These are phyloP conservation scores for Larix kaempferi DNA, from an alignment of 75 land plant genomes.

Conservation along the genomic window DNA sequence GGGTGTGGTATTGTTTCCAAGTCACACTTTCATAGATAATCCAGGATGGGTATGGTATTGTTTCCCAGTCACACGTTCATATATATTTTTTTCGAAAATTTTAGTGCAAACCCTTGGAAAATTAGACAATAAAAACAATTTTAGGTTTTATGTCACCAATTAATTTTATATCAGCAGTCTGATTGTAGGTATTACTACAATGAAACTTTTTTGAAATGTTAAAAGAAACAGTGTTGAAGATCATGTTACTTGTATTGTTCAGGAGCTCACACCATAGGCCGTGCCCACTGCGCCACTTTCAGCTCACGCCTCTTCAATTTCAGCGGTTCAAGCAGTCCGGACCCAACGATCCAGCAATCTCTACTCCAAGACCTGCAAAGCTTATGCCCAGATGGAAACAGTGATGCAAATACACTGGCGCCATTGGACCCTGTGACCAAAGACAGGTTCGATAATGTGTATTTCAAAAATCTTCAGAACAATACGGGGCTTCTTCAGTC, in stretches of 20 bases:
- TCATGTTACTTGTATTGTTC: background rate
- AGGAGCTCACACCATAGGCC: slow-evolving; percentile 24
- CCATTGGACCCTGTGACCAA: slow-evolving; percentile 27
- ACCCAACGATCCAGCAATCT: slow-evolving; percentile 9
- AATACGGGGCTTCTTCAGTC: slow-evolving; percentile 26
- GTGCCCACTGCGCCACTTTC: slow-evolving; percentile 12
- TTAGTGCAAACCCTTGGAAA: no score
- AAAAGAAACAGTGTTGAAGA: no score
- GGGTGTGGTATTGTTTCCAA: no score
- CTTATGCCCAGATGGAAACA: slow-evolving; percentile 13
- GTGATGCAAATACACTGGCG: background rate
- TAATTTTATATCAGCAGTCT: no score
- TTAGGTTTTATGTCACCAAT: no score
- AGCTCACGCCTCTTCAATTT: slow-evolving; percentile 17
- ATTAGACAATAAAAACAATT: no score
- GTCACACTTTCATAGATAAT: no score
- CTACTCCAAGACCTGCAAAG: slow-evolving; percentile 3
- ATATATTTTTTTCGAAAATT: no score
- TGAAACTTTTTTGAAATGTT: no score
- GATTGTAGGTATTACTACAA: no score
- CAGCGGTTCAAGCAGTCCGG: slow-evolving; percentile 8
- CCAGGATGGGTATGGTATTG: no score
- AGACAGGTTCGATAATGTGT: slow-evolving; percentile 28
- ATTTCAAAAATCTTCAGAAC: slow-evolving; percentile 22
- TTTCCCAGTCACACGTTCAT: no score